These are phyloP conservation scores for Athelia psychrophila DNA, from an alignment of 1,284 basidiomycete species.

Conservation along the genomic window DNA sequence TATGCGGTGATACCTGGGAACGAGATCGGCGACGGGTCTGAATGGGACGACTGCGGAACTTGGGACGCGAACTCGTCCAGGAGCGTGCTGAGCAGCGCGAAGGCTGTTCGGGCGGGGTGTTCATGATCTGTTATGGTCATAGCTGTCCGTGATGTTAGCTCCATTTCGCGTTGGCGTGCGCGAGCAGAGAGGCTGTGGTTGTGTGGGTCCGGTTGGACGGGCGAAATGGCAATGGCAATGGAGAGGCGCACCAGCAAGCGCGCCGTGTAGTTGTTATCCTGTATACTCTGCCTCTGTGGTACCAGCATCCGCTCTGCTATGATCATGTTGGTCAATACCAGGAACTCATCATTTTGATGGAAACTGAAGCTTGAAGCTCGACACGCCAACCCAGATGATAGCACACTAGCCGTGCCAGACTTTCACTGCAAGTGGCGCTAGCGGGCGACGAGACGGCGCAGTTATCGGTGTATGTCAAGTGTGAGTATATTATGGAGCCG, in stretches of 20 bases:
- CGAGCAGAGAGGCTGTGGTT: no score
- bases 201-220: constrained; percentile 84
- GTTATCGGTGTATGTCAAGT: no score
- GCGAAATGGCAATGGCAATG: no score
- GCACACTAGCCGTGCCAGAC: no score
- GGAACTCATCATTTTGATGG: constrained; percentile 88
- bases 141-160: no score
- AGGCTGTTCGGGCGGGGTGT: constrained; percentile 95
- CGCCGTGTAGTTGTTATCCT: constrained; percentile 93
- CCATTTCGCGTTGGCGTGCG: no score
- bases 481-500: no score
- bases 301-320: constrained; percentile 88
- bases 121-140: constrained; percentile 95
- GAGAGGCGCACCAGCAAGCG: no score
- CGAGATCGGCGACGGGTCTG: constrained; percentile 59
- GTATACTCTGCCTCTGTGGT: constrained; percentile 89
- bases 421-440: no score
- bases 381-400: no score
- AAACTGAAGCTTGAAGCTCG: no score
- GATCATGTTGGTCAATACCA: constrained; percentile 90
- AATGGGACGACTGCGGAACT: constrained; percentile 69
- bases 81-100: constrained; percentile 92
- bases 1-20: constrained; percentile 79
- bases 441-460: no score
- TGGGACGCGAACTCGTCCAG: constrained; percentile 91